Base-by-base conservation (phyloP, 1,284 basidiomycete species). In the Boletus sp. region DNA sequence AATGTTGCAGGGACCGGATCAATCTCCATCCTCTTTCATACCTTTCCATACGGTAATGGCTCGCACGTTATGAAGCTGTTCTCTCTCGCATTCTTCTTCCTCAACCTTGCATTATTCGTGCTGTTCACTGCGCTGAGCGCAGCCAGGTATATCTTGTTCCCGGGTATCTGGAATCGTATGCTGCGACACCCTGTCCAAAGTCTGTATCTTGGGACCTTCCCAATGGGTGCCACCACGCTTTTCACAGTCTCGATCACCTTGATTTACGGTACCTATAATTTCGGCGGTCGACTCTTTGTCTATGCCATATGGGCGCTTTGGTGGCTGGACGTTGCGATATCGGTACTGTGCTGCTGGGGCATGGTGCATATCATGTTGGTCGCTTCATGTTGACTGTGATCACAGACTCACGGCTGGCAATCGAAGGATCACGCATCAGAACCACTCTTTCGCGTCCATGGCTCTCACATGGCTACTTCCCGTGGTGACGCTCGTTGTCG, bases 171-270 rank as follows among this genome's bases (percentile, higher is more conserved):
- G 74, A 50, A 35, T 8, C 63, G 74, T 5, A 78, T 84, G 67
- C 58, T 85, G 19, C 69, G 65, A 14, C 80, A 91, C 59, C 79
- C 83, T 4, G 69, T 73, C 1, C 79, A 83, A 44, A 81, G 84
- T 53, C 71, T 91, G 44, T 91, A 80, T 60, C 72, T 82, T 25
- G 82, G 83, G 10, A 80, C 78, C 20, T 78, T 84, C 46, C 80
- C 85, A 0, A 90, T 91, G 85, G 86, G 79, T 5, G 72, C 77
- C 12, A 74, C 78, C 0, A 90, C 88, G 0, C 69, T 90, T 27
- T 73, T 90, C 48, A 78, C 72, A 34, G 66, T 75, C 35, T 69
- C 75, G 2, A 69, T 76, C 16, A 60, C 68, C 20, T 62, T 76
- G 30, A 66, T 81, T 20, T 60, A 76, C 50, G 57, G 57, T 7